Base-by-base conservation (phyloP, 257 asterid genomes). In the Plantago major region DNA sequence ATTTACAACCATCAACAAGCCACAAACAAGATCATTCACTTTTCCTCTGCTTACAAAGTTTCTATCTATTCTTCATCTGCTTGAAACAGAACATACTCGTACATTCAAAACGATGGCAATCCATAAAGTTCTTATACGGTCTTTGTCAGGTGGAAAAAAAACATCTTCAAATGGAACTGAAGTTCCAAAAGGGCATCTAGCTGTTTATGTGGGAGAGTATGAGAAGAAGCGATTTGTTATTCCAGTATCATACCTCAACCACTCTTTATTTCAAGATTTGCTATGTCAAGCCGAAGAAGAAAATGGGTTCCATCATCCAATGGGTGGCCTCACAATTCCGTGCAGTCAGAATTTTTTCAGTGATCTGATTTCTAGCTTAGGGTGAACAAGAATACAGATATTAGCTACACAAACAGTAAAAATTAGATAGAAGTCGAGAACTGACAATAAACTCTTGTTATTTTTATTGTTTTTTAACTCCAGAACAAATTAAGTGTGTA, bases 161-260 rank as follows among this genome's bases (percentile, higher is more conserved):
- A 44, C 73, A 22, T 14, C 46, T 19, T 42, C 65, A 14, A 42
- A 47, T n/a, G 49, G 45, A 48, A 46, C 38, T 45, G 70, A 68
- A 6, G 82, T 81, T 22, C 90, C 88, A 13, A 86, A 83, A 55
- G 91, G 95, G 7, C 83, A 83, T 52, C 26, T 77, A 6, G 91
- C 74, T 10, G 79, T 86, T 10, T 86, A 83, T 62, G 91, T 83
- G 26, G 88, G 95, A 0, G 72, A 71, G 63, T 49, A 15, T n/a
- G 60, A 81, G 18, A 75, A 63, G 70, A 77, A 70, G 44, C 67
- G 83, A 6, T 74, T 78, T 52, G 71, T 82, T 5, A 71, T 84
- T 52, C 86, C 88, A 0, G 8, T 80, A 13, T 66, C 79, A 4
- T 82, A 64, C 69, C 69, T 80, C 72, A 80, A 75, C 38, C 73